Base-by-base conservation (phyloP, 768 basidiomycete genomes). In the Lactifluus pinguis region DNA sequence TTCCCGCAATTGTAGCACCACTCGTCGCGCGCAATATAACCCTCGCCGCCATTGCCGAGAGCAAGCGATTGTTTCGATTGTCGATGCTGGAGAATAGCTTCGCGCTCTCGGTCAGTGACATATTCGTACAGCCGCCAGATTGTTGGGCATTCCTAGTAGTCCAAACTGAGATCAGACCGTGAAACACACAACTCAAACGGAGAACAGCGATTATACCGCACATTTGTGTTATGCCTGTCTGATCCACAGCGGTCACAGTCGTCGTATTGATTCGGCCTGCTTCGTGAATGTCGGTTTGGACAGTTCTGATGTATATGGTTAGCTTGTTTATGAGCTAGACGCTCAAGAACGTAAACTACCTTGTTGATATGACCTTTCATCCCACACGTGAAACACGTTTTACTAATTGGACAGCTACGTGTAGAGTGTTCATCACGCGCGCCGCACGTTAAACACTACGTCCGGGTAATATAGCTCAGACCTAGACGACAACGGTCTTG, bases 1-100 rank as follows among this genome's bases (percentile, higher is more conserved):
- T 74, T 74, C 45, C 86, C 90, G 65, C 90, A 92, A 65, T 87
- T 88, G 69, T 90, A 89, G 70, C 90, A 92, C 86, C 86, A 92
- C 65, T 82, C 76, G 68, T 89, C 87, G 38, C 72, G 71, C 5
- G 80, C 86, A 56, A 92, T 84, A 70, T 86, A 90, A 6, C 85
- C 87, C 70, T 91, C 90, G 10, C 89, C 87, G 14, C 90, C 89
- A 57, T 84, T 68, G 11, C 89, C 87, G 7, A 89, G 71, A 13
- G 69, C 68, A 6, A 84, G 68, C 4, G 73, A 69, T 47, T 75
- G 78, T 68, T 79, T 86, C 30, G 74, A 69, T 61, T 79, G 76
- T 34, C 88, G 82, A 19, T 61, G 66, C 17, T 69, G 68, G 2
- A 86, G 70, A 45, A 78, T 79, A 6, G 67, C 61, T 11, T 70